Evolutionary conservation across 148 eudicot species (phyloP), one percentile per base, ranked within the genome.

Genomic region (Tetragonia tetragonoides): DNA sequence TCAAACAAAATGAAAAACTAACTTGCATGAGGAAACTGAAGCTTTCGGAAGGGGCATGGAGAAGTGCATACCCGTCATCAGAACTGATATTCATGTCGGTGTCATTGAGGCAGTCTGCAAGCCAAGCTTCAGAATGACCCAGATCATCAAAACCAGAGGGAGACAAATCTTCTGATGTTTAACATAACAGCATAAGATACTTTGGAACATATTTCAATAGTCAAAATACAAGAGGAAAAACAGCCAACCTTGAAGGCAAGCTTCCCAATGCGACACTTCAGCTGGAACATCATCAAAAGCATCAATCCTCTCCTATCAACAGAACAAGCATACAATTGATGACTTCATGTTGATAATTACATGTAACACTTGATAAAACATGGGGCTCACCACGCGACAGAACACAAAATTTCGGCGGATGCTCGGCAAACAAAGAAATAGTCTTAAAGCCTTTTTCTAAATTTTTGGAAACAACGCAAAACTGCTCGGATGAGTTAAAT

Each of bases 111-210:
- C 99, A 95, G 79, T 93, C 90, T 23, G 94, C 91, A 76, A 92
- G 86, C 99, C 99, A 95, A 24, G 89, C 90, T 71, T 92, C 97
- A 75, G 96, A 82, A 66, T 87, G 86, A 73, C 87, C 90, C 83
- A 91, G 85, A 70, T 84, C 86, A 79, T 87, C 97, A 16, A 84
- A 68, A 78, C 81, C 76, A 57, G 88, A 79, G 65, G 81, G 78
- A 67, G 89, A 85, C 7, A 85, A 76, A 74, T 84, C 88, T 34
- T 85, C 99, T 88, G 87, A 68, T 41, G 81, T 41, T 70, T 73
- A 79, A 12, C 44, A 49, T 46, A 63, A 6, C 37, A 53, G 17
- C 70, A 46, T 75, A 46, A 79, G 79, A 74, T 15, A 34, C 34
- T 53, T 74, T 47, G 1, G 28, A 40, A 51, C 24, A 38, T n/a